Evolutionary conservation across 108 stramenopile species (phyloP).

Genomic region (Fistulifera pelliculosa): DNA sequence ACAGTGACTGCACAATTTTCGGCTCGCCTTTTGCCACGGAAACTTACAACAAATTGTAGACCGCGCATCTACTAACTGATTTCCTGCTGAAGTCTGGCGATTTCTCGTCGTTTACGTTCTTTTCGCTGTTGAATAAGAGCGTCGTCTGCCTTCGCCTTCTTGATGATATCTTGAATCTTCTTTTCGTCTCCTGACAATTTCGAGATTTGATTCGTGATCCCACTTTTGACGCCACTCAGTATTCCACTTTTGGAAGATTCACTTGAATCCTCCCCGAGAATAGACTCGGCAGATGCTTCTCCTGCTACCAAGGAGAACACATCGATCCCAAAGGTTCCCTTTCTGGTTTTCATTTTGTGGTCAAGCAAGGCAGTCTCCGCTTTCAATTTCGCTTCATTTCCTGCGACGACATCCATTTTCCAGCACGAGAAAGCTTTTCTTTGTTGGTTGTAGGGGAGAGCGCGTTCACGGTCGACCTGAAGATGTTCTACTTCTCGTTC

Average conservation of each 20-base stretch:
- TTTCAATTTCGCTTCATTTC: conserved; percentile 26
- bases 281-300: too few relatives aligned
- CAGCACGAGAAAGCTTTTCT: conserved; percentile 23
- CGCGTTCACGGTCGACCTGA: conserved; percentile 23
- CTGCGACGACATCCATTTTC: conserved; percentile 20
- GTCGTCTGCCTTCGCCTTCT: conserved; percentile 21
- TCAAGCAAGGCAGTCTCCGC: conserved; percentile 70
- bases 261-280: neutral
- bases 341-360: conserved; percentile 67
- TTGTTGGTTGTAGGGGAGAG: conserved; percentile 17
- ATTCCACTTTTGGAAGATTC: conserved; percentile 12
- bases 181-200: conserved; percentile 24
- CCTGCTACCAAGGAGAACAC: conserved; percentile 30
- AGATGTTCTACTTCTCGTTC: conserved; percentile 23
- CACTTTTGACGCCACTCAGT: conserved; percentile 14
- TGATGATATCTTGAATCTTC: conserved; percentile 27
- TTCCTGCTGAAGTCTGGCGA: conserved; percentile 5
- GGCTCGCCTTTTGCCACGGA: too few relatives aligned
- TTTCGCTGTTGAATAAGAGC: conserved; percentile 15
- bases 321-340: conserved; percentile 64
- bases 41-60: too few relatives aligned
- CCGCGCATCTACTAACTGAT: too few relatives aligned
- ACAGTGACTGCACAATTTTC: too few relatives aligned
- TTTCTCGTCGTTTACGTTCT: conserved; percentile 19
- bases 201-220: conserved; percentile 16